Base-by-base conservation (phyloP, 2,329 filamentous ascomycete species). In the Ascochyta pisi region DNA sequence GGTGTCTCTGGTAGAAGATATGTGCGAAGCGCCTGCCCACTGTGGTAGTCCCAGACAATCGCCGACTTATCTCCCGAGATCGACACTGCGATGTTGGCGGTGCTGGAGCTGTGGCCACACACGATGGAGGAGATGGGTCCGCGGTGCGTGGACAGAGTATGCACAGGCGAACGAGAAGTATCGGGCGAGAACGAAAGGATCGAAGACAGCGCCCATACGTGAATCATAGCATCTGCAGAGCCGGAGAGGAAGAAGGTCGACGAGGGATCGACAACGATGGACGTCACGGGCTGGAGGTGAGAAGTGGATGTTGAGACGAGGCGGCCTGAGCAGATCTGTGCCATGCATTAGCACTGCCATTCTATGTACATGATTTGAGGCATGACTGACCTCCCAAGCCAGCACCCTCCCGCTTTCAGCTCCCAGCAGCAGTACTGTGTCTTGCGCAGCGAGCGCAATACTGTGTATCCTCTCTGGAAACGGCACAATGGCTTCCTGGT, bases 1-100 rank as follows among this genome's bases (percentile, higher is more conserved):
- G 93, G 91, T 16, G 84, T 80, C n/a, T 83, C 82, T 2, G 90
- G 86, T 53, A 98, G 86, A 37, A 98, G 82, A 62, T 96, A 86
- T 4, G 92, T 98, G 39, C 93, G 86, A 54, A 98, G 79, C 10
- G 89, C 81, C 57, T 86, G 84, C 35, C 91, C 91, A 0, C 86
- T 90, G 59, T 88, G 86, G 73, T 96, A 96, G 77, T 98, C 93
- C 95, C 95, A 99, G 57, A 96, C 82, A 67, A 96, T 88, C 65
- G 91, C 91, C 7, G 91, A 95, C 76, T 91, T 93, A 78, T 98
- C 95, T 66, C 86, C 87, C 62, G 91, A 91, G 6, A 88, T 86
- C 3, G 94, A 96, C 19, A 97, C 84, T 56, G 90, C 93, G 58
- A 98, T 87, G 73, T 91, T 94, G 55, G 89, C 89, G 66, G 87